Evolutionary conservation across 1,139 yeast genomes (phyloP), one percentile per base, ranked within the genome.

Genomic region (Scheffersomyces insectosa): DNA sequence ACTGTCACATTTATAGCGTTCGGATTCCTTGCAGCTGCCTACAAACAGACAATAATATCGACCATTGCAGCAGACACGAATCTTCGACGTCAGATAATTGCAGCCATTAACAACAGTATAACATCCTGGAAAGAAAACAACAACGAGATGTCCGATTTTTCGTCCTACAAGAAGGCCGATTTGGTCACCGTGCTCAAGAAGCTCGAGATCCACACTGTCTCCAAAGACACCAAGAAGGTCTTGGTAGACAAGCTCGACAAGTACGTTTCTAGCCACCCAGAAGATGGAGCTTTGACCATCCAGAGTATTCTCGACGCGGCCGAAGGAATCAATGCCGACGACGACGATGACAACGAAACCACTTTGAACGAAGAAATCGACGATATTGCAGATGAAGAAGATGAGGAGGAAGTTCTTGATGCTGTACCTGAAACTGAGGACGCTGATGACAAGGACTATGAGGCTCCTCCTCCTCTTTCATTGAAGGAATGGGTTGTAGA

Each of bases 181-280:
- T 64, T 74, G 47, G 54, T 65, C 50, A 56, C 55, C 36, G 68
- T 65, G 33, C 68, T 69, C 50, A 65, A 58, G 41, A 66, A 65
- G 47, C 65, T 70, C 33, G 75, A 68, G 20, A 52, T 72, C 42
- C 58, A 61, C 40, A 63, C 66, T 34, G 57, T 60, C 42, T 49
- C 68, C 38, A 74, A 72, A 51, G 77, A 71, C 52, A 73, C 77
- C 42, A 74, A 74, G 56, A 70, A 65, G 55, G 62, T 66, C 38
- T 69, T 74, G 56, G 57, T 73, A 32, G 72, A 71, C 32, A 72
- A 70, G 53, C 65, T 77, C 41, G 75, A 72, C 37, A 59, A 55
- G 20, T 70, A 62, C 58, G 51, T 68, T 58, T 60, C 62, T 46
- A 53, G 66, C 40, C 66, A 67, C 47, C 77, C 72, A 35, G 60